These are phyloP conservation scores for Blastobotrys apis DNA, from an alignment of 1,139 yeast species.

Conservation along the genomic window DNA sequence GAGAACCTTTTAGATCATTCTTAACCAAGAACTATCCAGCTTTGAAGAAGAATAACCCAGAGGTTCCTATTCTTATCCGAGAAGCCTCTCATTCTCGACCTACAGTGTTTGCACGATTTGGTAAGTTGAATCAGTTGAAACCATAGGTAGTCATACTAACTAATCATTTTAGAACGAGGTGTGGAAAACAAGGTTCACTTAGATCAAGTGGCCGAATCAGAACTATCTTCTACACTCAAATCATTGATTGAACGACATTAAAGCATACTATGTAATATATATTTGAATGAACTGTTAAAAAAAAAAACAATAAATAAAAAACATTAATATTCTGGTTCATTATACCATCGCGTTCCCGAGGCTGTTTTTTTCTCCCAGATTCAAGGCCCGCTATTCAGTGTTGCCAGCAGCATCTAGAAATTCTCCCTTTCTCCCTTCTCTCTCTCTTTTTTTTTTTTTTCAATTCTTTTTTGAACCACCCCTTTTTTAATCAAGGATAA, in stretches of 20 bases:
- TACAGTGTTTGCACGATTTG: slow-evolving; percentile 65
- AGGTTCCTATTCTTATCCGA: slow-evolving; percentile 67
- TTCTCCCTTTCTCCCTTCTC: background rate
- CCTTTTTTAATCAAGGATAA: background rate
- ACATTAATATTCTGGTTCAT: no score
- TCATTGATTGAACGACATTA: slow-evolving; percentile 21
- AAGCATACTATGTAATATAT: background rate
- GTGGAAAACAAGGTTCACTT: slow-evolving; percentile 33
- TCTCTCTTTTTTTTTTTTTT: background rate
- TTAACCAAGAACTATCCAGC: slow-evolving; percentile 56
- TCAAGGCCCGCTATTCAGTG: no score
- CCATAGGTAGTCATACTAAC: slow-evolving; percentile 4
- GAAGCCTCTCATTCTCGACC: slow-evolving; percentile 74
- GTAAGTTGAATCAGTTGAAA: slow-evolving; percentile 23
- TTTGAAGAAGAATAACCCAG: slow-evolving; percentile 53
- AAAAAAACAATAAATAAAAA: no score
- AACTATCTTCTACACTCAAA: slow-evolving; percentile 21
- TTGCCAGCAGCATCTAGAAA: background rate
- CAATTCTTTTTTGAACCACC: slow-evolving; percentile 1
- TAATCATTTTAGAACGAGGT: slow-evolving; percentile 28
- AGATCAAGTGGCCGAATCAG: slow-evolving; percentile 28
- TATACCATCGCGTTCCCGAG: no score
- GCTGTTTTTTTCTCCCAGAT: no score
- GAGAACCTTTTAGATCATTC: slow-evolving; percentile 45
- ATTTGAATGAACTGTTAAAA: background rate